phyloP scores from a whole-genome alignment of 164 flowering plant species.

The Vitis vinifera region ASM3070453v1 NC_081823.1:118001-118500 shows the following conservation, averaged over 20 bases:
- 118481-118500: no score
- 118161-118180: constrained; percentile 48
- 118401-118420: no score
- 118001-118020: constrained; percentile 70
- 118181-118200: constrained; percentile 51
- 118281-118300: constrained; percentile 39
- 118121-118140: background rate
- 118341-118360: no score
- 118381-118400: no score
- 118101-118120: no score
- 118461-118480: no score
- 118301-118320: constrained; percentile 44
- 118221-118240: constrained; percentile 57
- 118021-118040: constrained; percentile 64
- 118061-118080: constrained; percentile 83
- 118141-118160: background rate
- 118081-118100: constrained; percentile 61
- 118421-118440: no score
- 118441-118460: no score
- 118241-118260: constrained; percentile 70
- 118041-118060: constrained; percentile 47
- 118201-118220: constrained; percentile 79
- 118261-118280: constrained; percentile 67
- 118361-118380: no score
- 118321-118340: background rate